Evolutionary conservation across 2,329 filamentous ascomycete species (phyloP), one percentile per base, ranked within the genome.

Genomic region (Pseudopyrenochaeta lycopersici): DNA sequence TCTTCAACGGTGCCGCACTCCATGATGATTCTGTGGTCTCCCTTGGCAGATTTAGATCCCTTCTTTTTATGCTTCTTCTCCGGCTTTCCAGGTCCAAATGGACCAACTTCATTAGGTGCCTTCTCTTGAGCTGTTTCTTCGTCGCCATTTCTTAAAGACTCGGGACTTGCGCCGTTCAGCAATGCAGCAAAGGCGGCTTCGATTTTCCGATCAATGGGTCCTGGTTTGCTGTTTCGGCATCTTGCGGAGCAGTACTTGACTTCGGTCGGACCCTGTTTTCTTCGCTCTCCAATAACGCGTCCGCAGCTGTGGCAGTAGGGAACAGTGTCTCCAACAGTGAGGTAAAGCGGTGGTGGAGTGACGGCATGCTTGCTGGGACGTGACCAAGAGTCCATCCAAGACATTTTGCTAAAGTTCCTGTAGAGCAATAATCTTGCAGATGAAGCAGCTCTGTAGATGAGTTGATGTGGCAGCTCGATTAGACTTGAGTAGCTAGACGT

Each of bases 291-390:
- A 33, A 86, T 85, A 2, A 84, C 78, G 35, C 84, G 77, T 1
- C 85, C 84, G 59, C 84, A 88, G 11, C 81, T 80, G 55, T 81
- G 80, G 60, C 84, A 86, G 66, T 87, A 87, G 1, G 81, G 80
- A 0, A 80, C 81, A 21, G 75, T 68, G 42, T 83, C 81, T 38
- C 78, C 78, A 2, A 74, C 65, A 1, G 76, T 76, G 21, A 87
- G 75, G 62, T 87, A 88, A 43, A 81, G 80, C 0, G 84, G 85
- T 9, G 82, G 80, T 10, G 84, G 84, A 1, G 74, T 76, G 30
- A 76, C 67, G 30, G 74, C 66, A 39, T 71, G 68, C 56, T 80
- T 79, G 32, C 68, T 70, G 1, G 77, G 77, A 11, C 78, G 74
- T 2, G 77, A 78, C 76, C 78, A 81, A 3, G 76, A 78, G 67